Conservation (phyloP, 768 basidiomycete species). For the Tricholoma matsutake region DNA sequence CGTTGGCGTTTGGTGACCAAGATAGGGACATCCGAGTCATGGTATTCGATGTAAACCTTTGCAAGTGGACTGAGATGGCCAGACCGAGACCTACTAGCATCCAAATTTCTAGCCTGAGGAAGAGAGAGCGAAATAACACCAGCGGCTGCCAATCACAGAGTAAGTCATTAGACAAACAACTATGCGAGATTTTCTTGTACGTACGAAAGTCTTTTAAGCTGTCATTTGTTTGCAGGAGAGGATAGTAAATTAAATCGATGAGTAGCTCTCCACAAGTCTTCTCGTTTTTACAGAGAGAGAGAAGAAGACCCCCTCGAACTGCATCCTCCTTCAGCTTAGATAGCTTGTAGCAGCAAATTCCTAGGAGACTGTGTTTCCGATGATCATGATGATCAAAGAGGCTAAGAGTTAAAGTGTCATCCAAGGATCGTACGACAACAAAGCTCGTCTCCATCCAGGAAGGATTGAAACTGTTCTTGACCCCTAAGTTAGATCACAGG, state of each 20-base stretch:
- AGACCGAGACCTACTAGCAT: neutral
- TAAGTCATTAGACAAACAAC: neutral
- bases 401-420: slow-evolving; percentile 6
- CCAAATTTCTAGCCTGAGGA: slow-evolving; percentile 6
- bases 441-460: slow-evolving; percentile 22
- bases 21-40: slow-evolving; percentile 2
- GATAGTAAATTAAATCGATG: slow-evolving; percentile 9
- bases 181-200: neutral
- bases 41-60: slow-evolving; percentile 9
- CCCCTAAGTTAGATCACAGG: neutral
- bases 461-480: slow-evolving; percentile 16
- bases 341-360: slow-evolving; percentile 5
- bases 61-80: slow-evolving; percentile 2
- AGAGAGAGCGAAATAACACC: slow-evolving; percentile 12
- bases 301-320: slow-evolving; percentile 7
- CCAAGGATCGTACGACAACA: slow-evolving; percentile 11
- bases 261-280: slow-evolving; percentile 13
- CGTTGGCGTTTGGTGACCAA: slow-evolving; percentile 4
- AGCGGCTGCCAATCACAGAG: neutral
- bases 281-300: slow-evolving; percentile 6
- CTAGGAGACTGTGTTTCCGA: slow-evolving; percentile 11
- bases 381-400: slow-evolving; percentile 15
- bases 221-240: neutral
- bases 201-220: neutral
- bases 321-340: slow-evolving; percentile 7